Base-by-base conservation (phyloP, 2,329 filamentous ascomycete species). In the Macrophomina phaseolina region DNA sequence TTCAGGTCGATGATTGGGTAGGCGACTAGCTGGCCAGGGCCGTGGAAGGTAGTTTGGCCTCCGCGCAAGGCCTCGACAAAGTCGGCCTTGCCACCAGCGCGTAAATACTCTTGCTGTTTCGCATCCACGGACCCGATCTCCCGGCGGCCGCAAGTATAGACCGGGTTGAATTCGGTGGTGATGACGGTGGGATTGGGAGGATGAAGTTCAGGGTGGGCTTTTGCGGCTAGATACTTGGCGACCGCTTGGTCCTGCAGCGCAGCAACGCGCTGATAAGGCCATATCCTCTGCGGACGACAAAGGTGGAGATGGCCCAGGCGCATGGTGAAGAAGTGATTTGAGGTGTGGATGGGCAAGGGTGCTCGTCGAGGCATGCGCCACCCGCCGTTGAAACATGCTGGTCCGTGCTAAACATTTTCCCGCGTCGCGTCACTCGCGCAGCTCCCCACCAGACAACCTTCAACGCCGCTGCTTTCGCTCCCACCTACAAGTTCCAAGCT, bases 1-100 rank as follows among this genome's bases (percentile, higher is more conserved):
- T 87, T 87, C 66, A 98, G 85, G 77, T 97, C 93, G n/a, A 97
- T 77, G 61, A 97, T 87, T 3, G 94, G 93, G 83, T 97, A 99
- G n/a, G 94, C 88, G 42, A 97, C 91, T 58, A 97, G 81, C 77
- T 99, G 95, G 0, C 94, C 94, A 0, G 94, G 95, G 0, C 94
- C 95, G 77, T 99, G 95, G 81, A 97, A 98, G 2, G 95, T 98
- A 0, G 92, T 94, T 70, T 97, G 89, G 0, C 95, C 95, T 68
- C 95, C 95, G 65, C 95, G 89, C n/a, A 89, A 86, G 14, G 92
- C 90, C 72, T 89, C 85, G 51, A 87, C 79, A 72, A 95, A 87
- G n/a, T 86, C 82, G 3, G 90, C 91, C 32, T 76, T 71, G 42
- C 81, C 81, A 38, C 76, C 67, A 38, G 74, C 70, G 53, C 79